Base-by-base conservation (phyloP, 305 asterid species). In the Vinca major region DNA sequence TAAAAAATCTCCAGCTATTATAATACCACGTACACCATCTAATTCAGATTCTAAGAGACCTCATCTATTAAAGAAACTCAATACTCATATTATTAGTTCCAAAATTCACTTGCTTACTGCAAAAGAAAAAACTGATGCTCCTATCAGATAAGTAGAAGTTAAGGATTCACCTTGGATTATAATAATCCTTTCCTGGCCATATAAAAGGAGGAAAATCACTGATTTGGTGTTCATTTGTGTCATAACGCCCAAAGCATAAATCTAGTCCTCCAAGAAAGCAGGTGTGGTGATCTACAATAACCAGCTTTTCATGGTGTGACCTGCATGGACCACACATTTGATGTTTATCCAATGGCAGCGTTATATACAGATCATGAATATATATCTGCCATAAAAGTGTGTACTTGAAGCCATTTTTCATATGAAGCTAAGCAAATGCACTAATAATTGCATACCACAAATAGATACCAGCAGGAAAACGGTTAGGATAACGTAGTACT, bases 281-380 rank as follows among this genome's bases (percentile, higher is more conserved):
- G 65, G 86, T 78, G 73, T 74, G 82, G 75, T 92, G 87, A 80
- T 92, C 98, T 36, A 92, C 87, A 69, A 92, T 87, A 73, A 92
- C 98, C 72, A 92, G 86, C 77, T 92, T 92, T 82, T 92, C 98
- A 79, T 92, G 98, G 82, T 92, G 98, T 65, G 98, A 92, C 98
- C 98, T 92, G 85, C 83, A 86, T 43, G 68, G 49, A 71, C 74
- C 49, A 68, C 20, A 17, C 52, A 20, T 56, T 41, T 57, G 41
- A 63, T 45, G 26, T 65, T 47, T 20, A 36, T 61, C 47, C 21
- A 45, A 61, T 49, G 40, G 16, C 37, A 60, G 12, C 37, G 20
- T 14, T 60, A 13, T 58, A 36, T 13, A 33, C 1, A 36, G 33
- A 58, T 1, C 67, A 52, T 39, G 8, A 10, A 14, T 19, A 40